Conservation (phyloP, 805 yeast species). For the Metschnikowia dekortorum region DNA sequence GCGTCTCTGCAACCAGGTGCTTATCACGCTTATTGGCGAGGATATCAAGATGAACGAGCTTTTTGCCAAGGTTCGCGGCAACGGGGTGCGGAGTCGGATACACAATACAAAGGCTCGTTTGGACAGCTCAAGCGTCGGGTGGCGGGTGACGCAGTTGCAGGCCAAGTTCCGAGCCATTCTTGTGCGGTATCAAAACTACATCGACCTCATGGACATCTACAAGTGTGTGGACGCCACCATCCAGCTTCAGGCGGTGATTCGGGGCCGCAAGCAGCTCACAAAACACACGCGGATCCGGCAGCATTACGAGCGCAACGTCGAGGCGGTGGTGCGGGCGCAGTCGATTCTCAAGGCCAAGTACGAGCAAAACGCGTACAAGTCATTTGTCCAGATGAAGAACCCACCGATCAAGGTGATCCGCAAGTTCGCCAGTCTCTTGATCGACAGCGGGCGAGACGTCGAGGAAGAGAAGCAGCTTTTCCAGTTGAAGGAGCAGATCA, state of each 20-base stretch:
- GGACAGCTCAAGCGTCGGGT: constrained; percentile 10
- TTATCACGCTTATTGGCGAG: constrained; percentile 39
- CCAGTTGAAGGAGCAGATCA: constrained; percentile 60
- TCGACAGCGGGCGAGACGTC: constrained; percentile 68
- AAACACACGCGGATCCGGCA: constrained; percentile 21
- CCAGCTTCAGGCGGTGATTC: constrained; percentile 49
- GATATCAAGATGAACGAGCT: constrained; percentile 35
- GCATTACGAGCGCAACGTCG: constrained; percentile 53
- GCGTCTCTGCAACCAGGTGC: constrained; percentile 37
- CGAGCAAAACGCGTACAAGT: constrained; percentile 68
- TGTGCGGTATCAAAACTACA: constrained; percentile 52
- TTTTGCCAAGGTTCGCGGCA: constrained; percentile 44
- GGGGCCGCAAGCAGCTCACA: constrained; percentile 46
- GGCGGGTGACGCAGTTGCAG: constrained; percentile 44
- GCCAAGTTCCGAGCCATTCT: constrained; percentile 60
- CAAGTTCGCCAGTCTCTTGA: constrained; percentile 70
- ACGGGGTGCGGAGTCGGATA: constrained; percentile 29
- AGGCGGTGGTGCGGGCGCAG: constrained; percentile 69
- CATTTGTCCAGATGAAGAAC: constrained; percentile 61
- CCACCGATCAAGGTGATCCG: constrained; percentile 77
- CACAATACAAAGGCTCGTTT: constrained; percentile 12
- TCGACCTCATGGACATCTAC: constrained; percentile 50
- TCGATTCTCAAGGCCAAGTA: constrained; percentile 63
- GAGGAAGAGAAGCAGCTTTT: constrained; percentile 71
- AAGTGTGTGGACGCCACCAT: constrained; percentile 36